phyloP scores from a whole-genome alignment of 208 protist species.

The Angomonas deanei region DNA sequence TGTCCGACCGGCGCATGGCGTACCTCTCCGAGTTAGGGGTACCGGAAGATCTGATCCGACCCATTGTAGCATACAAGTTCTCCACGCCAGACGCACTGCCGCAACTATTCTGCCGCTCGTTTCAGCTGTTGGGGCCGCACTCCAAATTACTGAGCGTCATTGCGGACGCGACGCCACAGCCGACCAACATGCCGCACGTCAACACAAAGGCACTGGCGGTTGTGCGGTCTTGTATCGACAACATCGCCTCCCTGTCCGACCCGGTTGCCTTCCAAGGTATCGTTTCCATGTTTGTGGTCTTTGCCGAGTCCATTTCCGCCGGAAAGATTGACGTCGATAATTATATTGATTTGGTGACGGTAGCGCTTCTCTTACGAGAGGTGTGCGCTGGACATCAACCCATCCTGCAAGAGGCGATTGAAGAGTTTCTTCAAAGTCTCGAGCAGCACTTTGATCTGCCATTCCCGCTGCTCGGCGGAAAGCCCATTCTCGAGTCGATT shows the following conservation, averaged over 20 bases:
- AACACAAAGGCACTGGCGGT: conserved; percentile 8
- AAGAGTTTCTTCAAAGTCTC: conserved; percentile 51
- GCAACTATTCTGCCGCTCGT: conserved; percentile 39
- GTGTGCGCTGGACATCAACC: not conserved
- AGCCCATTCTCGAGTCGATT: conserved; percentile 32
- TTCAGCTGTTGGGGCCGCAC: conserved; percentile 48
- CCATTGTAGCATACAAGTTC: not conserved
- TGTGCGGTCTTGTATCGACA: not conserved
- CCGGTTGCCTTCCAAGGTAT: not conserved
- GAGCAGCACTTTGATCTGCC: conserved; percentile 65
- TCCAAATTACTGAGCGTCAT: conserved; percentile 18
- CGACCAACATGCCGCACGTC: conserved; percentile 15
- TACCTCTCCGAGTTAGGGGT: conserved; percentile 7
- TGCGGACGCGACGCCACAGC: not conserved
- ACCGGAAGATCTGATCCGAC: not conserved
- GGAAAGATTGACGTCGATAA: conserved; percentile 4
- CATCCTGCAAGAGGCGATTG: not conserved
- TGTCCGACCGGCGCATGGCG: conserved; percentile 11
- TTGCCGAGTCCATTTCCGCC: not conserved
- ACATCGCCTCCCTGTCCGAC: conserved; percentile 1
- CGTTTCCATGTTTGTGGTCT: not conserved
- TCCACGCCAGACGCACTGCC: conserved; percentile 13
- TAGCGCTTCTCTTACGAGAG: conserved; percentile 7
- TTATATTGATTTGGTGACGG: conserved; percentile 1
- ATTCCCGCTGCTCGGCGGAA: conserved; percentile 47